phyloP scores from a whole-genome alignment of 352 stramenopile species.

The Phytophthora brassicae region DNA sequence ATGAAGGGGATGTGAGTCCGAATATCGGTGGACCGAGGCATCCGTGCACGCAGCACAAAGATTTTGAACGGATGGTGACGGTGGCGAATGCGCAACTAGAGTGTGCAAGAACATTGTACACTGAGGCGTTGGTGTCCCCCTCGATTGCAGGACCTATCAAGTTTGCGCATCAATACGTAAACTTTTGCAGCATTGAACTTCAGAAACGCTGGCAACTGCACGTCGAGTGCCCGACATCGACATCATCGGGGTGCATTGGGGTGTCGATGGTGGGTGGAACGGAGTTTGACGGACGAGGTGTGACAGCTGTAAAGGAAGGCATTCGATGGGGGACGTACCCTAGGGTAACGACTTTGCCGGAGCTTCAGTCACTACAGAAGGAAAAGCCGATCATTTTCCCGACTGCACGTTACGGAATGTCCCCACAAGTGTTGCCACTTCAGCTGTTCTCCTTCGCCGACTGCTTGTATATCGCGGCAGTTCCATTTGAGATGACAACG shows the following conservation, averaged over 20 bases:
- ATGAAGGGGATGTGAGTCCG: constrained; percentile 92
- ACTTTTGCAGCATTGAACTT: constrained; percentile 70
- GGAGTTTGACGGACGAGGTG: constrained; percentile 71
- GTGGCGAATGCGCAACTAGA: constrained; percentile 73
- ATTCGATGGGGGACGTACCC: constrained; percentile 71
- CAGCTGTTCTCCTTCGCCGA: constrained; percentile 70
- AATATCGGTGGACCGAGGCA: constrained; percentile 87
- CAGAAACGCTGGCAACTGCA: constrained; percentile 68
- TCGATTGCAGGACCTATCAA: constrained; percentile 46
- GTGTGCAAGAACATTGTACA: constrained; percentile 66
- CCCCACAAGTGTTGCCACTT: constrained; percentile 66
- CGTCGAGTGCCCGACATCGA: constrained; percentile 63
- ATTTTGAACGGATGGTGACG: constrained; percentile 81
- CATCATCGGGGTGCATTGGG: constrained; percentile 78
- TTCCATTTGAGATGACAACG: constrained; percentile 85
- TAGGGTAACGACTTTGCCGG: constrained; percentile 70
- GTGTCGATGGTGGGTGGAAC: constrained; percentile 86
- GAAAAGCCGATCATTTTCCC: constrained; percentile 84
- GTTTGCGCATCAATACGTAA: constrained; percentile 75
- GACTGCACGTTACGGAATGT: constrained; percentile 73
- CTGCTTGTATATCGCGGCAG: constrained; percentile 59
- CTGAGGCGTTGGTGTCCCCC: constrained; percentile 33
- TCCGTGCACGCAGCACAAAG: constrained; percentile 64
- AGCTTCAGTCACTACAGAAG: constrained; percentile 73
- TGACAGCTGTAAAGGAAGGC: constrained; percentile 60